Base-by-base conservation (phyloP, 2,329 filamentous ascomycete species). In the Clonostachys byssicola region DNA sequence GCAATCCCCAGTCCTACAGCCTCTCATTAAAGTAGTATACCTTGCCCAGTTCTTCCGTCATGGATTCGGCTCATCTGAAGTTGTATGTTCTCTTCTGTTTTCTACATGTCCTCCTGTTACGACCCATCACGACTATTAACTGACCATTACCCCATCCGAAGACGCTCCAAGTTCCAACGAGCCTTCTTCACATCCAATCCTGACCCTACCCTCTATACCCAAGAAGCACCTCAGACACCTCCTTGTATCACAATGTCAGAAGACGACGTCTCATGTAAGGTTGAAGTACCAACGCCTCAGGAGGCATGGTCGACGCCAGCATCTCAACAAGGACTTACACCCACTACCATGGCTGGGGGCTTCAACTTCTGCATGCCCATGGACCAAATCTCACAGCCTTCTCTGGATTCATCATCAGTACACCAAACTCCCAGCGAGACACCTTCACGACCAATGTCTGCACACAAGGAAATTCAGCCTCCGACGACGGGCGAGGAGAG, bases 121-220 rank as follows among this genome's bases (percentile, higher is more conserved):
- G 23, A 30, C 42, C 12, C n/a, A 42, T 17, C 14, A 42, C 14
- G 23, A 33, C 17, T n/a, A 14, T 33, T 10, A 33, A 33, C 42
- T 43, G 20, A 43, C 14, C n/a, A 30, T 30, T 9, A 9, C 23
- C 23, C 23, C 8, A 30, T 30, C 23, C 10, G 17, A 38, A 48
- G 47, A 20, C 47, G 47, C 20, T 48, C 47, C 42, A 48, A 48
- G 38, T 48, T 48, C n/a, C 39, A 41, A n/a, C 18, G 38, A 17
- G 30, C 47, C 20, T 45, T 45, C 39, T 42, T 43, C 18, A 34
- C 41, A 5, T 48, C 38, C 35, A 41, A 34, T 17, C 38, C 42
- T 33, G 38, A 48, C 8, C 23, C 16, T 10, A 40, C 12, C 33
- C 36, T 42, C 30, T 43, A 36, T 4, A 44, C 39, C 12, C 47